Evolutionary conservation across 2,329 filamentous ascomycete genomes (phyloP).

Genomic region (Epicoccum nigrum): DNA sequence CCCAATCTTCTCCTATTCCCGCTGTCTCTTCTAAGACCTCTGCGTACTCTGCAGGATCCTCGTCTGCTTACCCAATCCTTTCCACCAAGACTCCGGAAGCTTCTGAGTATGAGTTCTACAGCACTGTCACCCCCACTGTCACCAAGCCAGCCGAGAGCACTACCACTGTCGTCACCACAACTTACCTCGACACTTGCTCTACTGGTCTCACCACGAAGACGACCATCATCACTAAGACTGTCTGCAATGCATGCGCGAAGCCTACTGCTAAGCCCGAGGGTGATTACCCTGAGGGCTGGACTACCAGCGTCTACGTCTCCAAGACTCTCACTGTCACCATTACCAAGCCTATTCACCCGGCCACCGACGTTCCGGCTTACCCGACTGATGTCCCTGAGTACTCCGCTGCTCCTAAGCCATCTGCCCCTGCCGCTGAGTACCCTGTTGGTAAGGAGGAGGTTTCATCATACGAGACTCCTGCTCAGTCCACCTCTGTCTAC

Average conservation of each 20-base stretch:
- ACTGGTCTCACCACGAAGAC: conserved; percentile 44
- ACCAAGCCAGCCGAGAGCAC: conserved; percentile 16
- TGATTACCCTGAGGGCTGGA: conserved; percentile 40
- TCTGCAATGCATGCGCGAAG: conserved; percentile 30
- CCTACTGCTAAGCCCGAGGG: conserved; percentile 23
- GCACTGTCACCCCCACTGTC: conserved; percentile 12
- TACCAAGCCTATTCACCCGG: conserved; percentile 36
- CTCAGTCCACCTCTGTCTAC: not conserved
- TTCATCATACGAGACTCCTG: conserved; percentile 18
- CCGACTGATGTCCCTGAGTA: conserved; percentile 14
- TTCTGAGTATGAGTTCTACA: conserved; percentile 13
- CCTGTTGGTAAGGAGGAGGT: conserved; percentile 13
- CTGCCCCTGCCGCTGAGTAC: conserved; percentile 17
- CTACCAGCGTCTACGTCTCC: conserved; percentile 40
- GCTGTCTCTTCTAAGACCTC: conserved; percentile 14
- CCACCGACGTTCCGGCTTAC: conserved; percentile 26
- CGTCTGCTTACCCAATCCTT: conserved; percentile 1
- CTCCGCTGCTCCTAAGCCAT: conserved; percentile 16
- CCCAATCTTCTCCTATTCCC: conserved; percentile 24
- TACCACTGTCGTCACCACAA: conserved; percentile 22
- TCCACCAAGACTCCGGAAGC: conserved; percentile 11
- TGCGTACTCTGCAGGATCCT: conserved; percentile 11
- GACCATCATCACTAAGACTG: conserved; percentile 38
- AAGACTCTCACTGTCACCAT: conserved; percentile 40
- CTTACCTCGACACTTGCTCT: conserved; percentile 46